Conservation (phyloP, 768 basidiomycete species). For the Kwoniella dendrophila region DNA sequence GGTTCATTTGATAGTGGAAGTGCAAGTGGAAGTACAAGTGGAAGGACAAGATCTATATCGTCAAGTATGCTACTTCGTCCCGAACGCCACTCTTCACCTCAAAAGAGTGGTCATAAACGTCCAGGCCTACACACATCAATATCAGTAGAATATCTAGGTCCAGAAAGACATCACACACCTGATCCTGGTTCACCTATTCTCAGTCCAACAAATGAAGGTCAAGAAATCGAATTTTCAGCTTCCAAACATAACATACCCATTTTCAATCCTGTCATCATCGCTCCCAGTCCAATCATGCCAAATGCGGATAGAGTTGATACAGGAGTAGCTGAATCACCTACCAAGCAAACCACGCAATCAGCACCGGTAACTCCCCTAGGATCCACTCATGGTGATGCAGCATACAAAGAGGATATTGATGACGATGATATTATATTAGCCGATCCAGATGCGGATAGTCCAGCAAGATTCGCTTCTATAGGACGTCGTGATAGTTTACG, state of each 20-base stretch:
- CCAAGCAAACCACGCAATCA: neutral
- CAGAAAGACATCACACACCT: constrained; percentile 35
- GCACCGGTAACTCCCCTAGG: constrained; percentile 8
- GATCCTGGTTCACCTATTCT: constrained; percentile 41
- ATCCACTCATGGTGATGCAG: neutral
- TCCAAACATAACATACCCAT: constrained; percentile 13
- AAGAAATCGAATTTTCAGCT: constrained; percentile 2
- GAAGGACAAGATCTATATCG: constrained; percentile 2
- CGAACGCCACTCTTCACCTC: neutral
- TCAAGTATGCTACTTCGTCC: constrained; percentile 18
- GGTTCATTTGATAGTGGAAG: constrained; percentile 7
- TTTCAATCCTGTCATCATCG: constrained; percentile 40
- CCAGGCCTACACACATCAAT: constrained; percentile 15
- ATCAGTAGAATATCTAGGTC: constrained; percentile 42
- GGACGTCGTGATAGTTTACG: constrained; percentile 37
- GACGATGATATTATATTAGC: constrained; percentile 17
- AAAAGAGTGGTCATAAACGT: constrained; percentile 2
- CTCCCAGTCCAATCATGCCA: constrained; percentile 39
- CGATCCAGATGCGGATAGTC: constrained; percentile 19
- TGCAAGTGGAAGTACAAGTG: constrained; percentile 4
- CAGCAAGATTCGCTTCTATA: constrained; percentile 36
- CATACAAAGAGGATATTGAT: constrained; percentile 4
- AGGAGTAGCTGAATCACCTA: constrained; percentile 15
- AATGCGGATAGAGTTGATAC: constrained; percentile 6
- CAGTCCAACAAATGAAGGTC: constrained; percentile 13